Evolutionary conservation across 2,329 filamentous ascomycete genomes (phyloP), one percentile per base, ranked within the genome.

Genomic region (Colletotrichum sidae): DNA sequence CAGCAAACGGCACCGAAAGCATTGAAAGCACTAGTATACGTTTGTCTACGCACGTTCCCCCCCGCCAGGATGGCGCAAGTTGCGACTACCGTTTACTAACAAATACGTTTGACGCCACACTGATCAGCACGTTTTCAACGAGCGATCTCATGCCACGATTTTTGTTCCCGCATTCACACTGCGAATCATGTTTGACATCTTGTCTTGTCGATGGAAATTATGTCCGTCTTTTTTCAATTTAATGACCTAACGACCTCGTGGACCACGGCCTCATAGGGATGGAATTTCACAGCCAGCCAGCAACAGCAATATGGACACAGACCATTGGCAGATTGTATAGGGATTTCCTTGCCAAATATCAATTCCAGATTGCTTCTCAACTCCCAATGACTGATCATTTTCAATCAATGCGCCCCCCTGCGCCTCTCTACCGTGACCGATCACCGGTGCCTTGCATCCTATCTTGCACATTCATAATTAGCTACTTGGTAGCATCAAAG

Each of bases 391-490:
- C 15, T 13, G 11, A 57, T 50, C 37, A 35, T 15, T 4, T 33
- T 15, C 25, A 5, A 9, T 15, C n/a, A 55, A 34, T 13, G 10
- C 46, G 6, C 17, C 6, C 37, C 25, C 55, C 60, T 49, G 15
- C 49, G 55, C 60, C 41, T 41, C 42, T 15, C 37, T 25, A 34
- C n/a, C 35, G 39, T 12, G 35, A 49, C 8, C n/a, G 46, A 39
- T 39, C 47, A 49, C 17, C 41, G 41, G 55, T 64, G 37, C 50
- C 55, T 64, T 60, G 35, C 37, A 57, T 49, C 25, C 25, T 25
- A 4, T 25, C 38, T 12, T 34, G 35, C 44, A 41, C 2, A n/a
- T 41, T 44, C 54, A 47, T 45, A 45, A 39, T 34, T 25, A 3
- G 42, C 38, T 2, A 17, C 17, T 17, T 17, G 17, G 17, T 17